phyloP scores from a whole-genome alignment of 495 filamentous ascomycete genomes.

The Penicillium subrubescens region DNA sequence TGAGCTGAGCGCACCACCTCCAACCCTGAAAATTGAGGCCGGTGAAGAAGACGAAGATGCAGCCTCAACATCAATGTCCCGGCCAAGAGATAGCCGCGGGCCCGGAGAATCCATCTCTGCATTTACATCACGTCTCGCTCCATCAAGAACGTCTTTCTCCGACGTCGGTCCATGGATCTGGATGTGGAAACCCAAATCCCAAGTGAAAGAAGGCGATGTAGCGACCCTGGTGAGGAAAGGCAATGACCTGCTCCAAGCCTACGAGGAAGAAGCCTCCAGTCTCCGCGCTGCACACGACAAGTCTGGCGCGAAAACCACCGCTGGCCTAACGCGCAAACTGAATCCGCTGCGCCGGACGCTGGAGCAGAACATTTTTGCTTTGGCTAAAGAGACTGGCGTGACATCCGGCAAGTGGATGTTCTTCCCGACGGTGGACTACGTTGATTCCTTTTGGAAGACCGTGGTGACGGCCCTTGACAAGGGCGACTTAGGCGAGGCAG shows the following conservation, averaged over 20 bases:
- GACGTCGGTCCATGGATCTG: conserved; percentile 64
- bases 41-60: conserved; percentile 14
- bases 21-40: conserved; percentile 3
- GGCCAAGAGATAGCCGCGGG: conserved; percentile 43
- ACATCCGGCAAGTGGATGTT: conserved; percentile 87
- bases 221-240: conserved; percentile 49
- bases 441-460: conserved; percentile 63
- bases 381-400: conserved; percentile 57
- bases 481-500: conserved; percentile 64
- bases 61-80: conserved; percentile 40
- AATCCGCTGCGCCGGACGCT: conserved; percentile 51
- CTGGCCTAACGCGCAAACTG: conserved; percentile 50
- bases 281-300: conserved; percentile 44
- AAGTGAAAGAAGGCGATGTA: conserved; percentile 34
- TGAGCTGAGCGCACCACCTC: not conserved
- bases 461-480: conserved; percentile 64
- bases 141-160: conserved; percentile 52
- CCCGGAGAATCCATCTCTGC: conserved; percentile 58
- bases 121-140: conserved; percentile 69
- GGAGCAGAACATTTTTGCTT: conserved; percentile 53
- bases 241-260: conserved; percentile 42
- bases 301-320: conserved; percentile 37
- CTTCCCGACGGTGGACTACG: conserved; percentile 57
- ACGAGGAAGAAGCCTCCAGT: conserved; percentile 35
- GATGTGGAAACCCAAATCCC: conserved; percentile 55